These are phyloP conservation scores for Stemphylium beticola DNA, from an alignment of 2,329 filamentous ascomycete species.

Conservation along the genomic window DNA sequence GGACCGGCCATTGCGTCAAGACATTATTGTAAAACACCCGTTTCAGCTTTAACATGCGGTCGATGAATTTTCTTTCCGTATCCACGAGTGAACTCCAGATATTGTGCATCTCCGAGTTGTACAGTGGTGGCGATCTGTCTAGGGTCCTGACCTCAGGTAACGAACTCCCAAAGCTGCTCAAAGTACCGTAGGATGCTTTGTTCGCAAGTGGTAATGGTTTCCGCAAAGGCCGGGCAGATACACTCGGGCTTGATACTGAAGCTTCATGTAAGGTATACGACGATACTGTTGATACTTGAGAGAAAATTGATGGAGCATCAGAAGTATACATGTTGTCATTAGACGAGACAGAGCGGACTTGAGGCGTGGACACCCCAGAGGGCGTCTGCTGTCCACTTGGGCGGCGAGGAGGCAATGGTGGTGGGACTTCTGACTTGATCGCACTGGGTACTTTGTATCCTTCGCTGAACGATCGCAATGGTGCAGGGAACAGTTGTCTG, in stretches of 20 bases:
- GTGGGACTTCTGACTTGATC: not conserved
- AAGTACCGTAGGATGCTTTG: conserved; percentile 19
- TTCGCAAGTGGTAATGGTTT: conserved; percentile 21
- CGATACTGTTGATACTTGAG: conserved; percentile 24
- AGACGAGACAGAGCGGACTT: conserved; percentile 14
- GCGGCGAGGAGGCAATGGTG: conserved; percentile 31
- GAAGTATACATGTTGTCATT: conserved; percentile 17
- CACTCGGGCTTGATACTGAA: not conserved
- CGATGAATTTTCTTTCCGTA: conserved; percentile 33
- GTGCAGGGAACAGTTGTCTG: conserved; percentile 1
- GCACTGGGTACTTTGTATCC: conserved; percentile 1
- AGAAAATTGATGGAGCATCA: conserved; percentile 13
- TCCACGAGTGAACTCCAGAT: conserved; percentile 32
- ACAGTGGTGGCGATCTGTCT: not conserved
- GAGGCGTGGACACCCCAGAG: not conserved
- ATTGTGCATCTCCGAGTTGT: conserved; percentile 26
- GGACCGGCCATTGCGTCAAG: conserved; percentile 33
- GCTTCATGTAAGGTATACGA: conserved; percentile 21
- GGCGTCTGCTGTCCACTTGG: conserved; percentile 15
- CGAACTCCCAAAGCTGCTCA: not conserved
- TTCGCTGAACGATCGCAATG: conserved; percentile 18
- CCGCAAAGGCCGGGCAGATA: conserved; percentile 7
- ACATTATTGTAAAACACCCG: conserved; percentile 37
- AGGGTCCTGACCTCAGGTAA: not conserved
- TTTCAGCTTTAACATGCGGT: conserved; percentile 31